Evolutionary conservation across 208 protist genomes (phyloP), one percentile per base, ranked within the genome.

Genomic region (Trypanosoma theileri): DNA sequence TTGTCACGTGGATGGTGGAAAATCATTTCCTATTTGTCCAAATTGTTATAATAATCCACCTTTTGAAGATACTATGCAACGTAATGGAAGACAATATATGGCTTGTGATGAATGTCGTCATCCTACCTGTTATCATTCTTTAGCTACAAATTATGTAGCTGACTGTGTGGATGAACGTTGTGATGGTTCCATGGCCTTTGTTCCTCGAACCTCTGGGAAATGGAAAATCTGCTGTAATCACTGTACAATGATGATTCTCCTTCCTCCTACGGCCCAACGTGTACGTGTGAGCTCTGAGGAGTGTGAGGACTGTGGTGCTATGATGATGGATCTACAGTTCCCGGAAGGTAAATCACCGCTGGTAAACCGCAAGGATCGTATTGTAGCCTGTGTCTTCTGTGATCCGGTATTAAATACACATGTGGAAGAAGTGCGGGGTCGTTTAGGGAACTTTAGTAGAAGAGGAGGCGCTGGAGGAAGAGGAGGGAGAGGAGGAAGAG

Each of bases 31-130:
- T 4, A 81, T 98, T 19, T 98, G 96, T 66, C 96, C 96, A 4
- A 85, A 94, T 53, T 98, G 96, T 78, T 98, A 97, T 81, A 98
- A 98, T 75, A 91, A 97, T 62, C 96, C 96, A 10, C 91, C 93
- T 0, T 96, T 98, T 67, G 92, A 97, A 59, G 86, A 95, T 46
- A 60, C 40, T 52, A 4, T 35, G 55, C 54, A 59, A 46, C 45
- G 31, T 19, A 35, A 68, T 17, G 58, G 72, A 28, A 56, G 58
- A 48, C 75, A 75, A 6, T 72, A 89, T 59, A 96, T 96, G 87
- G 83, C 71, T 13, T 98, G 96, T 75, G 94, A 97, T 66, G 83
- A 91, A 59, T 98, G 96, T 84, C 66, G 79, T n/a, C 92, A 98
- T 73, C 91, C 94, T 11, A 96, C 87, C 26, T 98, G 96, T 77